Conservation (phyloP, 2,329 filamentous ascomycete genomes). For the Nemania abortiva region DNA sequence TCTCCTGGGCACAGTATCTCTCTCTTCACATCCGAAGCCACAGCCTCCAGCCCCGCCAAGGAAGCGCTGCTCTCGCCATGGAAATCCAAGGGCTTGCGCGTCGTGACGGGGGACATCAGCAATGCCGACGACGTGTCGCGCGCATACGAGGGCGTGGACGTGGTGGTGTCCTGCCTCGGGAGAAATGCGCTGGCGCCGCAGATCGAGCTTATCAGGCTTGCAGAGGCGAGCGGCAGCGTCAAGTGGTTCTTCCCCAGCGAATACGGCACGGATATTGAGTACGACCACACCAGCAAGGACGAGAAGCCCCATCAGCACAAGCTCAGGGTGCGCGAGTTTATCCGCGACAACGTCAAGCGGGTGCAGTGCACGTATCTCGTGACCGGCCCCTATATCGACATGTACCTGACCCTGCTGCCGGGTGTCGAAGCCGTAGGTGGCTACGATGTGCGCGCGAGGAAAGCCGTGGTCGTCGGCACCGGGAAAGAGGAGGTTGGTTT, state of each 20-base stretch:
- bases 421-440: constrained; percentile 61
- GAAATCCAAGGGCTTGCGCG: constrained; percentile 60
- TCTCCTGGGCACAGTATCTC: constrained; percentile 50
- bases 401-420: constrained; percentile 61
- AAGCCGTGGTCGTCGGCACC: constrained; percentile 71
- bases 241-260: constrained; percentile 71
- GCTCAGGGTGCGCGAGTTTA: constrained; percentile 68
- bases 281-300: constrained; percentile 61
- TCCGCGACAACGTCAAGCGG: constrained; percentile 59
- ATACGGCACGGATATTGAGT: constrained; percentile 70
- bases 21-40: constrained; percentile 68
- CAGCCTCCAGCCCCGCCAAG: constrained; percentile 60
- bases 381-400: constrained; percentile 70
- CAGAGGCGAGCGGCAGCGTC: constrained; percentile 61
- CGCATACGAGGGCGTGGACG: constrained; percentile 68
- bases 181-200: constrained; percentile 66
- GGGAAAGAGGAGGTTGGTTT: constrained; percentile 73
- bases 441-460: constrained; percentile 68
- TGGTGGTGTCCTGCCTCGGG: constrained; percentile 71
- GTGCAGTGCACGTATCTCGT: constrained; percentile 71
- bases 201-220: constrained; percentile 65
- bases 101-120: constrained; percentile 67
- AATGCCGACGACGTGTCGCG: constrained; percentile 62
- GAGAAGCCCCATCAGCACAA: constrained; percentile 74
- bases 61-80: constrained; percentile 58